Evolutionary conservation across 2,329 filamentous ascomycete genomes (phyloP), one percentile per base, ranked within the genome.

Genomic region (Pseudogymnoascus sp.): DNA sequence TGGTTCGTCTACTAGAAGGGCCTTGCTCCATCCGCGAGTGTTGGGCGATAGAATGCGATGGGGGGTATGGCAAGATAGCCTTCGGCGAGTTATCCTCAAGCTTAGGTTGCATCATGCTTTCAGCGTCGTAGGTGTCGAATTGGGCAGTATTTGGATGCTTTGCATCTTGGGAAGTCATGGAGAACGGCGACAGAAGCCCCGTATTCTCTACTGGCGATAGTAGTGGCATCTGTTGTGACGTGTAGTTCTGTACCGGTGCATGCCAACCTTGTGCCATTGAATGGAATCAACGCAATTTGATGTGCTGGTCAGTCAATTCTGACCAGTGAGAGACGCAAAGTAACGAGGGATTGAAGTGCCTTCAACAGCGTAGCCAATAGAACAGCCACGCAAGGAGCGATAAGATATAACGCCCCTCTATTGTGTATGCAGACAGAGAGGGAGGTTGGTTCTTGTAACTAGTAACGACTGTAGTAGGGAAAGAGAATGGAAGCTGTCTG

Each of bases 251-350:
- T 37, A 66, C 66, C 36, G 69, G 38, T 46, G 67, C 68, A 63
- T 66, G 68, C 62, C 68, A 65, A 53, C 63, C 59, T 53, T 66
- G 62, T 65, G 69, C 71, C 71, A 73, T 73, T 31, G 66, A 66
- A 34, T 34, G 9, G 9, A 56, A 56, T 12, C n/a, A 14, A 34
- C 4, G 28, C n/a, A 56, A 21, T 34, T 31, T 56, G 11, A 18
- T 16, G 16, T 56, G 28, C n/a, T 12, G 28, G 9, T 8, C 23
- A 21, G 14, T 53, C 14, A 53, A 14, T 34, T 56, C 5, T 34
- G 28, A 34, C 9, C 5, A 6, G 23, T 11, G 14, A n/a, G 49
- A 8, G n/a, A 18, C n/a, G 49, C n/a, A 56, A 7, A 56, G 49
- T 56, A 56, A 56, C 49, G 25, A 34, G 25, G 18, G 49, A 34